Evolutionary conservation across 2,329 filamentous ascomycete genomes (phyloP).

Genomic region (Ophiostoma perfectum): DNA sequence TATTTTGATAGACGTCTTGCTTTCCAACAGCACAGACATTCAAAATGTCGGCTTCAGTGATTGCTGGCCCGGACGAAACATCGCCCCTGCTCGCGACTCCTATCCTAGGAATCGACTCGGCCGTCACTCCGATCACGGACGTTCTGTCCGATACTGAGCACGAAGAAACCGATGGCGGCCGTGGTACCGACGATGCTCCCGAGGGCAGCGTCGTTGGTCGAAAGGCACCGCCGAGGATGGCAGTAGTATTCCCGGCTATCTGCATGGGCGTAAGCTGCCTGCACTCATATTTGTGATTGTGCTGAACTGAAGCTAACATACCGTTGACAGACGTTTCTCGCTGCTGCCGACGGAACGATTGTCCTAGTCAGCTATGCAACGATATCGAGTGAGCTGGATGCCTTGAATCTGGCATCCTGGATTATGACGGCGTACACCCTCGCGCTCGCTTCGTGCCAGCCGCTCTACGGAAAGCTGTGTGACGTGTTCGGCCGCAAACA

Average conservation of each 20-base stretch:
- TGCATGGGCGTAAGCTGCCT: slow-evolving; percentile 8
- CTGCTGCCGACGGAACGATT: slow-evolving; percentile 18
- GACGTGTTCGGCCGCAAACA: slow-evolving; percentile 62
- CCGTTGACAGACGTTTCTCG: slow-evolving; percentile 11
- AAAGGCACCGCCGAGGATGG: background rate
- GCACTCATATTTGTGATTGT: background rate
- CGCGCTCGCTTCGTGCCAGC: slow-evolving; percentile 54
- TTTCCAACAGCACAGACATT: background rate
- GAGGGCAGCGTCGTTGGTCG: background rate
- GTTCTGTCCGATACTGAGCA: background rate
- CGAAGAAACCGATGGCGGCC: background rate
- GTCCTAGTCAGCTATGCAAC: slow-evolving; percentile 19
- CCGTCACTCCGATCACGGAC: background rate
- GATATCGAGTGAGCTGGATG: slow-evolving; percentile 19
- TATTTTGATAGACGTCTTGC: background rate
- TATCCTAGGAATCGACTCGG: background rate
- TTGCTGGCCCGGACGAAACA: slow-evolving; percentile 3
- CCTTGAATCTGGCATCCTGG: slow-evolving; percentile 17
- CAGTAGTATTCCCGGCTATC: slow-evolving; percentile 8
- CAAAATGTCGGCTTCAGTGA: background rate
- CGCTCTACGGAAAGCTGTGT: slow-evolving; percentile 48
- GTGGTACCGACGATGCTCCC: background rate
- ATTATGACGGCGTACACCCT: slow-evolving; percentile 20
- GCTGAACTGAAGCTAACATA: background rate
- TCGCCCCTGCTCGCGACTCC: slow-evolving; percentile 8